A percentile compares a stretch with the other conserved stretches of the same genome.
phyloP scores from a whole-genome alignment of 306 rosid species.

The Trichosanthes cucumerina region DNA sequence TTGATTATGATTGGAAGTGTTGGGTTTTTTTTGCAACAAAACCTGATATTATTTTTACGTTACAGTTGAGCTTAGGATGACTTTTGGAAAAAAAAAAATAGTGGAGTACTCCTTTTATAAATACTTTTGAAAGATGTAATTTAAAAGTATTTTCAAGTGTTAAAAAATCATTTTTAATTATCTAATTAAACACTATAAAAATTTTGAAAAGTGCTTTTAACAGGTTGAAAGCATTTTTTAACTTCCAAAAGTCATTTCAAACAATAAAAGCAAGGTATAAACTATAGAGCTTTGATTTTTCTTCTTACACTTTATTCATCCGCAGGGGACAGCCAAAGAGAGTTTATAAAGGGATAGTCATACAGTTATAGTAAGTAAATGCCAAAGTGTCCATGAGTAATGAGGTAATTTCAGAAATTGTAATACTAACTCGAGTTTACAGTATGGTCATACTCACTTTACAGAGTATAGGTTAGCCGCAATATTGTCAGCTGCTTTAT shows the following conservation, averaged over 20 bases:
- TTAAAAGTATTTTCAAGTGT: neutral
- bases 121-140: neutral
- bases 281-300: neutral
- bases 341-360: neutral
- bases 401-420: neutral
- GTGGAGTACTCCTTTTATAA: neutral
- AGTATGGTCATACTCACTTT: constrained; percentile 45
- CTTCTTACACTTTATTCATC: neutral
- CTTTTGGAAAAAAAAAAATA: neutral
- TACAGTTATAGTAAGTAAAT: neutral
- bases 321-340: neutral
- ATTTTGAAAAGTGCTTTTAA: neutral
- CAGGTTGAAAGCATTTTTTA: neutral
- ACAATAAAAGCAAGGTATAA: neutral
- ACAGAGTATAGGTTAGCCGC: constrained; percentile 94
- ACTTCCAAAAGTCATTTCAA: neutral
- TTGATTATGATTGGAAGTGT: neutral
- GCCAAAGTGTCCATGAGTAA: neutral
- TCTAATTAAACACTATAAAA: neutral
- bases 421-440: neutral
- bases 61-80: neutral
- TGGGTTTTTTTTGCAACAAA: neutral
- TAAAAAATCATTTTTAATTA: neutral
- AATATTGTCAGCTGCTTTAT: constrained; percentile 95
- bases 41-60: no score